These are phyloP conservation scores for Alternaria infectoria DNA, from an alignment of 2,329 filamentous ascomycete genomes.

Conservation along the genomic window DNA sequence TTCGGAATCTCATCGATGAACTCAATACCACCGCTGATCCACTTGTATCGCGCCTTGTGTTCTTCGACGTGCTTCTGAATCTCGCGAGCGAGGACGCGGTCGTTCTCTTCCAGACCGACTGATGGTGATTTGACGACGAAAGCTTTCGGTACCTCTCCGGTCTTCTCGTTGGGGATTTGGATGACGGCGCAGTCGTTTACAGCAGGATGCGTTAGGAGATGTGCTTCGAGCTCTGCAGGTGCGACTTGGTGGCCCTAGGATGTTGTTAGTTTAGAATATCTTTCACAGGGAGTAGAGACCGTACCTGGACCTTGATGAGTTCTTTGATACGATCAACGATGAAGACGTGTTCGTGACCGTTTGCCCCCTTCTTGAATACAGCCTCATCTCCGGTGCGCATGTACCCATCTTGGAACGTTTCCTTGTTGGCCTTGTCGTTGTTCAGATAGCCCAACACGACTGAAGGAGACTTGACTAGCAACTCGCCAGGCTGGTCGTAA, in stretches of 20 bases:
- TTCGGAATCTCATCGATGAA: constrained; percentile 61
- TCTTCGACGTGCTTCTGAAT: constrained; percentile 66
- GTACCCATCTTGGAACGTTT: constrained; percentile 80
- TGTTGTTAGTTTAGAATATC: background rate
- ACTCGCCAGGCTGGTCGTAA: constrained; percentile 72
- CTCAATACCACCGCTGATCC: constrained; percentile 66
- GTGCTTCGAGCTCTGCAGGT: constrained; percentile 81
- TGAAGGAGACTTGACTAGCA: constrained; percentile 74
- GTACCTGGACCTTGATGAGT: constrained; percentile 78
- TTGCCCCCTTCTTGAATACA: constrained; percentile 56
- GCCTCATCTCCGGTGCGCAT: constrained; percentile 88
- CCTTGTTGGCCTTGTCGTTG: constrained; percentile 80
- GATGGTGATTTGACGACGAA: constrained; percentile 66
- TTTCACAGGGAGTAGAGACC: constrained; percentile 5
- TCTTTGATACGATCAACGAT: constrained; percentile 85
- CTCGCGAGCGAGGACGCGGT: constrained; percentile 55
- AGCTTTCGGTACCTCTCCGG: constrained; percentile 69
- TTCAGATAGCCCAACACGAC: constrained; percentile 80
- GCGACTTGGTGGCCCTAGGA: constrained; percentile 78
- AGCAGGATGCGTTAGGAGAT: constrained; percentile 74
- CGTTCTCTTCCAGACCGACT: constrained; percentile 59
- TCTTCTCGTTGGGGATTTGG: constrained; percentile 68
- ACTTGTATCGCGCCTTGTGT: constrained; percentile 67
- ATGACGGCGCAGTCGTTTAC: constrained; percentile 85
- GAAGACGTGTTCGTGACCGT: constrained; percentile 79